Evolutionary conservation across 2,329 filamentous ascomycete species (phyloP).

Genomic region (Sporothrix sp.): DNA sequence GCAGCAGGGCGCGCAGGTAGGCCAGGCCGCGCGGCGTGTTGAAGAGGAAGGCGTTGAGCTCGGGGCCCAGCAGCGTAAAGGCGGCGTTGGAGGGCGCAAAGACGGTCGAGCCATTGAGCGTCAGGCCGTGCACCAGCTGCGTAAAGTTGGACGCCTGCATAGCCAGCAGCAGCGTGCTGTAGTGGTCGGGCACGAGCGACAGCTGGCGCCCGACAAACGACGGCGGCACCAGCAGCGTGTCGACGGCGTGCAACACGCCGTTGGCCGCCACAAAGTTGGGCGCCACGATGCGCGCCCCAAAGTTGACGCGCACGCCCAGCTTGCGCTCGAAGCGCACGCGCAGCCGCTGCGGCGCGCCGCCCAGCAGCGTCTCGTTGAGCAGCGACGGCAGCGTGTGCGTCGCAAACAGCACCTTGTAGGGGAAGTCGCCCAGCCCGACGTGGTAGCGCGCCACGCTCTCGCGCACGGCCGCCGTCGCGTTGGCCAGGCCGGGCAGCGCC

Average conservation of each 20-base stretch:
- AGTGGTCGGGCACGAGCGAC: conserved; percentile 60
- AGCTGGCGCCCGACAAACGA: conserved; percentile 44
- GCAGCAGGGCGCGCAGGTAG: conserved; percentile 66
- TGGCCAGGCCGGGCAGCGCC: conserved; percentile 37
- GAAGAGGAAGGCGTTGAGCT: conserved; percentile 78
- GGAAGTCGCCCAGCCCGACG: conserved; percentile 56
- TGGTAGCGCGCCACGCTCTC: conserved; percentile 67
- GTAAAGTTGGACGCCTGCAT: conserved; percentile 65
- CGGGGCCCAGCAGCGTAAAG: conserved; percentile 64
- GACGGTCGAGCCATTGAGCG: conserved; percentile 56
- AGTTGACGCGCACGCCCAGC: conserved; percentile 62
- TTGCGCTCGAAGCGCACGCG: conserved; percentile 50
- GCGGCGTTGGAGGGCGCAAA: conserved; percentile 76
- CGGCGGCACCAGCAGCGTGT: conserved; percentile 68
- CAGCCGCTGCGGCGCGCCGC: conserved; percentile 60
- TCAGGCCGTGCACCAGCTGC: conserved; percentile 45
- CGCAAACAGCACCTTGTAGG: conserved; percentile 53
- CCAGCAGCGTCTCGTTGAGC: conserved; percentile 48
- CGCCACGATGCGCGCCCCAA: conserved; percentile 60
- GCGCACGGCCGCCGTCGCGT: conserved; percentile 55
- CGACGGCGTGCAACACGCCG: conserved; percentile 70
- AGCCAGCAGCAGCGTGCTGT: conserved; percentile 69
- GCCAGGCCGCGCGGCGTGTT: conserved; percentile 58
- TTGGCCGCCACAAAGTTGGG: conserved; percentile 67
- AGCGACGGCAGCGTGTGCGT: conserved; percentile 67